A percentile compares a stretch with the other conserved stretches of the same genome.
Conservation (phyloP, 441 rosid species). For the Flueggea neowawraea region DNA sequence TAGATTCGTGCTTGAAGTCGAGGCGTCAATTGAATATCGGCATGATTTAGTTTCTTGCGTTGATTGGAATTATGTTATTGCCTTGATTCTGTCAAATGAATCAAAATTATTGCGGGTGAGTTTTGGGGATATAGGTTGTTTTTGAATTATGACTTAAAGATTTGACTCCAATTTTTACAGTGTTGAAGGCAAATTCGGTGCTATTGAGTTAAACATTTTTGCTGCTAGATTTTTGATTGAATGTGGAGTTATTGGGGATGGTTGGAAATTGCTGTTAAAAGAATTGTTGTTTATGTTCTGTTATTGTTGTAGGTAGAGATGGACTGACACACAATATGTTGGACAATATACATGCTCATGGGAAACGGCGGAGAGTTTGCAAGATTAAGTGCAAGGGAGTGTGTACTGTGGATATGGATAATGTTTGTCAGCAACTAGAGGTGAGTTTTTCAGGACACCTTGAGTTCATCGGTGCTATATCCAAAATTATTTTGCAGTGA, state of each 20-base stretch:
- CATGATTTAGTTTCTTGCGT: conserved; percentile 22
- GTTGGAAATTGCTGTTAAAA: background rate
- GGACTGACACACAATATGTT: conserved; percentile 96
- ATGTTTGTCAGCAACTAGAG: conserved; percentile 84
- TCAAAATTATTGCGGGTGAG: no score
- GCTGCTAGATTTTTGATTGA: no score
- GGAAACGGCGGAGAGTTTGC: conserved; percentile 89
- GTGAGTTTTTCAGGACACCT: conserved; percentile 24
- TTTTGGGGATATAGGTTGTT: no score
- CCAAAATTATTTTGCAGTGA: no score
- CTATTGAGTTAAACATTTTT: no score
- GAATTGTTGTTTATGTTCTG: background rate
- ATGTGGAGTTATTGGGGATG: no score
- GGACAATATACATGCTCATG: conserved; percentile 83
- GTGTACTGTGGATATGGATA: conserved; percentile 93
- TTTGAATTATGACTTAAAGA: no score
- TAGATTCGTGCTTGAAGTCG: conserved; percentile 53
- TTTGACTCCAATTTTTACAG: no score
- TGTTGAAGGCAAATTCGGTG: no score
- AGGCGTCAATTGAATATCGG: conserved; percentile 87
- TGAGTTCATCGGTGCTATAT: background rate
- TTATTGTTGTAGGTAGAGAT: conserved; percentile 73
- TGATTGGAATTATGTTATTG: no score
- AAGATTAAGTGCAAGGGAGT: conserved; percentile 93
- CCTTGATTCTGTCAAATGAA: no score